Evolutionary conservation across 495 filamentous ascomycete species (phyloP), one percentile per base, ranked within the genome.

Genomic region (Haplographium delicatum): DNA sequence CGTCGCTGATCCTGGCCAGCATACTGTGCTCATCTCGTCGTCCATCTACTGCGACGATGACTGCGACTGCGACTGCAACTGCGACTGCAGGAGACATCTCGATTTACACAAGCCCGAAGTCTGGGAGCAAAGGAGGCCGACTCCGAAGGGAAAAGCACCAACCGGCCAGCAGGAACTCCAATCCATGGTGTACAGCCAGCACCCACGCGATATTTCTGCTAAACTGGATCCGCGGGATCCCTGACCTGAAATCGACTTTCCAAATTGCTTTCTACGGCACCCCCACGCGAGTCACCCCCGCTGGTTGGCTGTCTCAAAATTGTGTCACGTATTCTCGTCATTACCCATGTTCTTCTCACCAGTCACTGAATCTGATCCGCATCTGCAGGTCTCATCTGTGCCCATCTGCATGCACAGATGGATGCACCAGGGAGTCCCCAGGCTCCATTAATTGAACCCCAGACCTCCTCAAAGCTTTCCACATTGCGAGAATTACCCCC

Each of bases 321-420:
- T 25, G 54, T 57, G 54, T 57, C 54, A 52, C 54, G 26, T 43
- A 22, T 51, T 48, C 43, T 57, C 54, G 54, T 57, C 54, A 57
- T 56, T 19, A 3, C 41, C 45, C 23, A 30, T 27, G 40, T 13
- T 15, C 23, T 7, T 31, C 18, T n/a, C 33, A 10, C 27, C 44
- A 42, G 19, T 47, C 13, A 37, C 24, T 38, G 33, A 50, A 47
- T 45, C 47, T 51, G 42, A 56, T 43, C 39, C 53, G 47, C 35
- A 44, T 44, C 45, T 50, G 45, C 46, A 50, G 15, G 15, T 11
- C 50, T 33, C 15, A 37, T 1, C 28, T 18, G 16, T 28, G 23
- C 44, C 34, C 51, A 53, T 47, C 35, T 54, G 51, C 51, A 54
- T 16, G 44, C 20, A 34, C 50, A 53, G 34, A 46, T 40, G 42